phyloP scores from a whole-genome alignment of 176 grass and related monocot genomes.

The Lolium rigidum region DNA sequence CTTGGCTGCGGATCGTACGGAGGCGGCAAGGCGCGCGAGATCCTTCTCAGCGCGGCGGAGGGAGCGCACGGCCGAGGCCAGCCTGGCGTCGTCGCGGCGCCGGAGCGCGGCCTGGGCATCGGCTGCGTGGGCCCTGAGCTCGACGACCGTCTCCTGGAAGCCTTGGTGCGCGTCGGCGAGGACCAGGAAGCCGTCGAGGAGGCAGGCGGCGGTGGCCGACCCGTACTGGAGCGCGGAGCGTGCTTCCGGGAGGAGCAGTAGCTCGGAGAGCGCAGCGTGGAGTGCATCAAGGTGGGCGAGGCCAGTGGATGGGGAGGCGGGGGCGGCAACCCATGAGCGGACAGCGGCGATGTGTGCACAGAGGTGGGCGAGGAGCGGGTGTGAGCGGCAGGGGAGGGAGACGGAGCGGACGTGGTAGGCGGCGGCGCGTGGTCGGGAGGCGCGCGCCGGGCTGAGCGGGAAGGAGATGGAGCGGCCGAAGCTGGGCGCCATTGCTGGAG shows the following conservation, averaged over 20 bases:
- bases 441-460: conserved; percentile 43
- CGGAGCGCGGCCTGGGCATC: conserved; percentile 63
- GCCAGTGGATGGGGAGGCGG: neutral
- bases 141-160: conserved; percentile 50
- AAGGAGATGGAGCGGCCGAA: conserved; percentile 75
- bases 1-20: conserved; percentile 33
- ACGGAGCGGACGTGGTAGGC: too few relatives aligned
- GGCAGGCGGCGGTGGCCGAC: conserved; percentile 8
- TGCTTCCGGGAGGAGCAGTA: conserved; percentile 55
- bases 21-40: neutral
- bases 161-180: conserved; percentile 69
- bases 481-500: conserved; percentile 52
- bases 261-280: conserved; percentile 50
- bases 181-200: conserved; percentile 66
- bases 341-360: conserved; percentile 36
- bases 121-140: conserved; percentile 38
- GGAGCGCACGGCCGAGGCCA: conserved; percentile 42
- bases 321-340: conserved; percentile 25
- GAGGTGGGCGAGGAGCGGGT: conserved; percentile 58
- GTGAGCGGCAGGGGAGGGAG: neutral
- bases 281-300: conserved; percentile 52
- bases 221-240: neutral
- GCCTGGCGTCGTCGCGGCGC: conserved; percentile 31
- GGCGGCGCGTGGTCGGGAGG: neutral
- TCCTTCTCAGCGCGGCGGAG: conserved; percentile 4